These are phyloP conservation scores for Schoenoplectus triqueter DNA, from an alignment of 202 grass and related monocot species.

Conservation along the genomic window DNA sequence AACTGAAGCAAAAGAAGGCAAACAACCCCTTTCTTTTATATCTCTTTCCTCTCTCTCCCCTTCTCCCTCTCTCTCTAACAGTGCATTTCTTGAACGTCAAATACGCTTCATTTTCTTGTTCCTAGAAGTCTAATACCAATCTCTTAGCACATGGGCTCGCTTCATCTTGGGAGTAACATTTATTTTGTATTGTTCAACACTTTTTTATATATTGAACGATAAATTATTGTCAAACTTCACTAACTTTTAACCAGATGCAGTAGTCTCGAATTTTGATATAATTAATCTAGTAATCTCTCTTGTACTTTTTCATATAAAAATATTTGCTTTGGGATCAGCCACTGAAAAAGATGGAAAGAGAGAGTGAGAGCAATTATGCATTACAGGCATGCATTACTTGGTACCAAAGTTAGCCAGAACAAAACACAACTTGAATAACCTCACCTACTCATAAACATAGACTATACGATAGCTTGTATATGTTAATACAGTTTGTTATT, in stretches of 20 bases:
- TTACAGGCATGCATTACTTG: conserved; percentile 40
- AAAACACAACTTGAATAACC: conserved; percentile 6
- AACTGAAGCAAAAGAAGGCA: conserved; percentile 29
- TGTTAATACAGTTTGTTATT: conserved; percentile 8
- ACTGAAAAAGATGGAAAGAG: conserved; percentile 32
- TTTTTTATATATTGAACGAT: conserved; percentile 21
- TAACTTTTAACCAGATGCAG: conserved; percentile 28
- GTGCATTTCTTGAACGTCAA: conserved; percentile 41
- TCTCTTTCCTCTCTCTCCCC: conserved; percentile 12
- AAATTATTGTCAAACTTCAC: conserved; percentile 37
- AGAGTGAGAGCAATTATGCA: conserved; percentile 6
- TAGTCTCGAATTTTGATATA: conserved; percentile 34
- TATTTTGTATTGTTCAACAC: conserved; percentile 27
- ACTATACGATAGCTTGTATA: conserved; percentile 8
- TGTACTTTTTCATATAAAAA: conserved; percentile 31
- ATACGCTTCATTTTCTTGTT: conserved; percentile 42
- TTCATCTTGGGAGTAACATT: conserved; percentile 45
- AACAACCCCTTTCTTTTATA: conserved; percentile 40
- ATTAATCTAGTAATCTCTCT: conserved; percentile 7
- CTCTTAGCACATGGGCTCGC: conserved; percentile 38
- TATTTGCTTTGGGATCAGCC: conserved; percentile 31
- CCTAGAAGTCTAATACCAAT: conserved; percentile 38
- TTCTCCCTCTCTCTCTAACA: conserved; percentile 12
- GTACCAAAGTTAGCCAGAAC: conserved; percentile 26
- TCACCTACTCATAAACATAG: conserved; percentile 15